Percentiles rank a stretch among this genome's conserved stretches.
Conservation (phyloP, 2,329 filamentous ascomycete genomes). For the Botrytis hyacinthi region DNA sequence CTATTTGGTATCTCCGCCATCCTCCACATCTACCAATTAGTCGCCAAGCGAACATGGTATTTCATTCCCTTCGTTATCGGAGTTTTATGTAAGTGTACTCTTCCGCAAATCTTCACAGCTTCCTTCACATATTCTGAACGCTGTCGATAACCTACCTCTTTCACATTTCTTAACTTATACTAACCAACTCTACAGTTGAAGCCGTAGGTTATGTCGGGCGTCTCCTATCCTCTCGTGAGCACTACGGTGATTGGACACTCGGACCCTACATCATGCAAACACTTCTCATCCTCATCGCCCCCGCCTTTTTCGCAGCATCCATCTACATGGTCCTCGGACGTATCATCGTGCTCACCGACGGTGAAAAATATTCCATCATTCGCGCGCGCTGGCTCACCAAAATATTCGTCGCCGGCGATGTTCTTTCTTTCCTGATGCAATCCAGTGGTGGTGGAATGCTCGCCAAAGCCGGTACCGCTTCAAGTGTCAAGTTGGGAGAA, state of each 20-base stretch:
- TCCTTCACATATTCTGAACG: too few species aligned
- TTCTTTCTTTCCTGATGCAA: conserved; percentile 46
- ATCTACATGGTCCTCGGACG: conserved; percentile 46
- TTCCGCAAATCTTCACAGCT: neutral
- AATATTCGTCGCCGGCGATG: conserved; percentile 47
- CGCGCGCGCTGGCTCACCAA: conserved; percentile 42
- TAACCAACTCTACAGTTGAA: conserved; percentile 41
- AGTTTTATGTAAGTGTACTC: conserved; percentile 22
- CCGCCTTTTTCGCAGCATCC: conserved; percentile 42
- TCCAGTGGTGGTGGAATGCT: conserved; percentile 30
- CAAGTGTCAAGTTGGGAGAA: conserved; percentile 37
- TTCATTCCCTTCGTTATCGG: conserved; percentile 38
- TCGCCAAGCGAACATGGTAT: conserved; percentile 31
- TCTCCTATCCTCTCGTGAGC: conserved; percentile 26
- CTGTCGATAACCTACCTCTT: neutral
- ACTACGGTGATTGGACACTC: conserved; percentile 31
- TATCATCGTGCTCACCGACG: conserved; percentile 40
- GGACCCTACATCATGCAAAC: conserved; percentile 41
- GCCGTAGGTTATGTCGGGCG: conserved; percentile 42
- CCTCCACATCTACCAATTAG: conserved; percentile 26
- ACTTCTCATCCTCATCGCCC: conserved; percentile 42
- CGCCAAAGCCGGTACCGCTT: conserved; percentile 23
- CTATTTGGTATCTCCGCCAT: conserved; percentile 22
- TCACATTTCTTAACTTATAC: neutral
- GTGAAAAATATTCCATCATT: conserved; percentile 41